Conservation (phyloP, 257 asterid genomes). For the Echium plantagineum region DNA sequence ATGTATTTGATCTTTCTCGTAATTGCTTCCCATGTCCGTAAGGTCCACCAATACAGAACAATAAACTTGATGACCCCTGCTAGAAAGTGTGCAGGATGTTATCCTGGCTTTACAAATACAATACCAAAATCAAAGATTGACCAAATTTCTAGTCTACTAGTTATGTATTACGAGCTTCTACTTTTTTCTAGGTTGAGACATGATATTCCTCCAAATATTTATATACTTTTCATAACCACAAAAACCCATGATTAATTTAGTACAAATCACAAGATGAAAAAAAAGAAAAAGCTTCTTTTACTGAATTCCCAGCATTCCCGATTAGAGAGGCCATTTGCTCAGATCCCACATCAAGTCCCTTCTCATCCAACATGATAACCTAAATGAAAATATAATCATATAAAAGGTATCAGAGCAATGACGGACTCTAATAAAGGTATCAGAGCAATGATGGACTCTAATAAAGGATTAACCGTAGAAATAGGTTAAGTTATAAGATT, state of each 20-base stretch:
- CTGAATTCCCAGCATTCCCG: constrained; percentile 60
- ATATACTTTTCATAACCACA: background rate
- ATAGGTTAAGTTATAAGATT: too few species aligned
- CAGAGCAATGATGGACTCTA: background rate
- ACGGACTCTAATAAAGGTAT: too few species aligned
- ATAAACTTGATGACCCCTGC: constrained; percentile 59
- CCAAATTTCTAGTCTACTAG: background rate
- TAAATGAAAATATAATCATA: constrained; percentile 16
- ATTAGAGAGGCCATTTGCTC: constrained; percentile 68
- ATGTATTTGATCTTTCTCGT: constrained; percentile 53
- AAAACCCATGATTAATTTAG: background rate
- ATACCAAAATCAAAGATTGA: background rate
- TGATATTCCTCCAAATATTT: background rate
- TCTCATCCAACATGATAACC: constrained; percentile 81
- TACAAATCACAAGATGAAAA: background rate
- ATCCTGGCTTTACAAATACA: background rate
- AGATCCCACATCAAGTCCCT: constrained; percentile 47
- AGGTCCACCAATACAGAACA: constrained; percentile 84
- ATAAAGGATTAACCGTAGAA: background rate
- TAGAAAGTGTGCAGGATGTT: constrained; percentile 5
- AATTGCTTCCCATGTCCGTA: constrained; percentile 72
- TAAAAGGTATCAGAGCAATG: constrained; percentile 4
- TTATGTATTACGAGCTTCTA: background rate
- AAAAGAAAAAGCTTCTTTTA: constrained; percentile 17
- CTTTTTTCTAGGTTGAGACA: background rate